A percentile compares a stretch with the other conserved stretches of the same genome.
Conservation (phyloP, 2,329 filamentous ascomycete species). For the Dryadomyces quercus-mongolicae region DNA sequence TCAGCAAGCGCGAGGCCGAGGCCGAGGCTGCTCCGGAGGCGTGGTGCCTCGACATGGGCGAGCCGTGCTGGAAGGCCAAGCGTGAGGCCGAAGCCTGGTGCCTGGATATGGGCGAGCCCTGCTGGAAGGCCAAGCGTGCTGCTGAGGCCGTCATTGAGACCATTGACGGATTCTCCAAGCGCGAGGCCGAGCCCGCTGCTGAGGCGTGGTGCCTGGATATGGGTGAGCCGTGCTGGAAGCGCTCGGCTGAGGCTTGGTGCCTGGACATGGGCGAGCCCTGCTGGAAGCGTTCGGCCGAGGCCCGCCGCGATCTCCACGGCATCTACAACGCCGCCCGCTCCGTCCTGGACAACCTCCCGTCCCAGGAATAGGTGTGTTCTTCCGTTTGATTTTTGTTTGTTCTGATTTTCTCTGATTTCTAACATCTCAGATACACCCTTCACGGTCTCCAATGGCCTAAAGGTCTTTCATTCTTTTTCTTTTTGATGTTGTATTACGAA, state of each 20-base stretch:
- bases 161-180: conserved; percentile 5
- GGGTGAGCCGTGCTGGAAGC: conserved; percentile 31
- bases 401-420: neutral
- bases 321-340: conserved; percentile 20
- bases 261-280: conserved; percentile 9
- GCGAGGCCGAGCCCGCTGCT: conserved; percentile 3
- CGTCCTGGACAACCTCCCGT: conserved; percentile 13
- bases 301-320: conserved; percentile 23
- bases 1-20: conserved; percentile 6
- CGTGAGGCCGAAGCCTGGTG: conserved; percentile 11
- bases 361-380: conserved; percentile 3
- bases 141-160: conserved; percentile 6
- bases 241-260: conserved; percentile 13
- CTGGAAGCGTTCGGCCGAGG: conserved; percentile 13
- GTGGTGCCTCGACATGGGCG: conserved; percentile 7
- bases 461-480: too few species aligned
- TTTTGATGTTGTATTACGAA: too few species aligned
- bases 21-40: conserved; percentile 5
- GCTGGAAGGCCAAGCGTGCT: conserved; percentile 13
- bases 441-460: neutral
- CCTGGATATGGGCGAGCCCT: conserved; percentile 7
- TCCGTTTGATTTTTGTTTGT: neutral
- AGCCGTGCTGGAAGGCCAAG: conserved; percentile 13
- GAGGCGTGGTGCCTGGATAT: conserved; percentile 13
- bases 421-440: neutral